These are phyloP conservation scores for Penicillium paneum DNA, from an alignment of 2,329 filamentous ascomycete species.

Conservation along the genomic window DNA sequence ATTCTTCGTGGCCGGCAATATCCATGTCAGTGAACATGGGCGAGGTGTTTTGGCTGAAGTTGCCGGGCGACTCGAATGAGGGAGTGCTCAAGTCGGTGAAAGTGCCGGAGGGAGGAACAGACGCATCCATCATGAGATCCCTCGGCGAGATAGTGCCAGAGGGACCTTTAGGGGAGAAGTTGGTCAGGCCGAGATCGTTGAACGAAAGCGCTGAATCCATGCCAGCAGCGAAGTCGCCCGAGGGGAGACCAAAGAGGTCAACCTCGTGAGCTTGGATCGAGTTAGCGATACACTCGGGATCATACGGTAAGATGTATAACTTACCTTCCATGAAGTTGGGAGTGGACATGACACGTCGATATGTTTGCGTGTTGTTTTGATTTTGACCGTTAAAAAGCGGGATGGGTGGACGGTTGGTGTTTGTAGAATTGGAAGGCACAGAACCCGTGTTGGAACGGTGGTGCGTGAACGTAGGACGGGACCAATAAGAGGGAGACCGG, in stretches of 20 bases:
- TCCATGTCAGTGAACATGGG: slow-evolving; percentile 66
- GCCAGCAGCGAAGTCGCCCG: slow-evolving; percentile 18
- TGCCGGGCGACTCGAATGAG: slow-evolving; percentile 69
- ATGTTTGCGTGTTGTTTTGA: slow-evolving; percentile 23
- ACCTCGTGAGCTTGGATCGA: slow-evolving; percentile 15
- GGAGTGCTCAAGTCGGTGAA: slow-evolving; percentile 84
- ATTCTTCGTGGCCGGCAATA: slow-evolving; percentile 56
- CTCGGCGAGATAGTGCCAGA: slow-evolving; percentile 75
- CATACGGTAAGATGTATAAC: slow-evolving; percentile 18
- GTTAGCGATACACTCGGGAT: slow-evolving; percentile 15
- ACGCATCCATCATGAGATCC: slow-evolving; percentile 71
- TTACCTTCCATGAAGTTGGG: slow-evolving; percentile 40
- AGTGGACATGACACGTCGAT: slow-evolving; percentile 41
- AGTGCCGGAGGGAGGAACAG: slow-evolving; percentile 75
- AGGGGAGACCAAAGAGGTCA: slow-evolving; percentile 32
- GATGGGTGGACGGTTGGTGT: slow-evolving; percentile 38
- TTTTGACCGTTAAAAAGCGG: slow-evolving; percentile 39
- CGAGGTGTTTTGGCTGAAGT: slow-evolving; percentile 71
- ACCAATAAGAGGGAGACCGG: slow-evolving; percentile 40
- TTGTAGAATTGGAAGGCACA: slow-evolving; percentile 38
- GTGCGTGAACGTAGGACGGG: slow-evolving; percentile 34
- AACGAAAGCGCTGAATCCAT: slow-evolving; percentile 19
- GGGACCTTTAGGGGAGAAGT: slow-evolving; percentile 27
- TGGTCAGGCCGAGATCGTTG: slow-evolving; percentile 19
- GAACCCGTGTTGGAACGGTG: slow-evolving; percentile 37